A percentile compares a stretch with the other conserved stretches of the same genome.
These are phyloP conservation scores for Globisporangium viniferum DNA, from an alignment of 352 stramenopile genomes.

Conservation along the genomic window DNA sequence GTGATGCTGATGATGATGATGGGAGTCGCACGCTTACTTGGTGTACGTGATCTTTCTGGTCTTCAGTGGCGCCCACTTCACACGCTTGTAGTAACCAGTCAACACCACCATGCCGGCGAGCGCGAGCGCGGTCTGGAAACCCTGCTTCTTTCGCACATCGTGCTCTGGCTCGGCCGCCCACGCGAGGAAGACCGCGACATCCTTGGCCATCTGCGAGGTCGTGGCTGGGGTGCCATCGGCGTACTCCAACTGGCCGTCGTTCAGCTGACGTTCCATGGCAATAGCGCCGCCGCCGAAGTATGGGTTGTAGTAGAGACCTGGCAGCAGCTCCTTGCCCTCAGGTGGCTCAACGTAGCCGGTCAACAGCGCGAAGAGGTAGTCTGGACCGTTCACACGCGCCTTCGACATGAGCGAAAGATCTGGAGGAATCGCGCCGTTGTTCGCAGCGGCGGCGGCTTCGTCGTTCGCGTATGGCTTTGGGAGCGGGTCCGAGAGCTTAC, in stretches of 20 bases:
- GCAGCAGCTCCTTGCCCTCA: slow-evolving; percentile 83
- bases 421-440: slow-evolving; percentile 96
- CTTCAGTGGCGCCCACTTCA: slow-evolving; percentile 98
- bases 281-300: slow-evolving; percentile 98
- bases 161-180: slow-evolving; percentile 97
- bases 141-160: slow-evolving; percentile 97
- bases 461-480: slow-evolving; percentile 98
- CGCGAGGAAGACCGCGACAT: slow-evolving; percentile 97
- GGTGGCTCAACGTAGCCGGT: slow-evolving; percentile 97
- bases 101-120: slow-evolving; percentile 89
- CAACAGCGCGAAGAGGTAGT: slow-evolving; percentile 98
- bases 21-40: slow-evolving; percentile 69
- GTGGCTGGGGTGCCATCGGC: slow-evolving; percentile 96
- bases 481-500: slow-evolving; percentile 95
- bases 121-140: slow-evolving; percentile 93
- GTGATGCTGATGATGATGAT: background rate
- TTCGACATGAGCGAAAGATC: slow-evolving; percentile 99
- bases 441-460: slow-evolving; percentile 94
- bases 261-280: slow-evolving; percentile 97
- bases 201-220: slow-evolving; percentile 97
- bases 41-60: slow-evolving; percentile 98
- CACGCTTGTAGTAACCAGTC: slow-evolving; percentile 98
- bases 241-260: slow-evolving; percentile 97
- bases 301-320: slow-evolving; percentile 97
- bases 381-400: slow-evolving; percentile 91